Evolutionary conservation across 1,284 basidiomycete genomes (phyloP).

Genomic region (Cryptococcus hybrid): DNA sequence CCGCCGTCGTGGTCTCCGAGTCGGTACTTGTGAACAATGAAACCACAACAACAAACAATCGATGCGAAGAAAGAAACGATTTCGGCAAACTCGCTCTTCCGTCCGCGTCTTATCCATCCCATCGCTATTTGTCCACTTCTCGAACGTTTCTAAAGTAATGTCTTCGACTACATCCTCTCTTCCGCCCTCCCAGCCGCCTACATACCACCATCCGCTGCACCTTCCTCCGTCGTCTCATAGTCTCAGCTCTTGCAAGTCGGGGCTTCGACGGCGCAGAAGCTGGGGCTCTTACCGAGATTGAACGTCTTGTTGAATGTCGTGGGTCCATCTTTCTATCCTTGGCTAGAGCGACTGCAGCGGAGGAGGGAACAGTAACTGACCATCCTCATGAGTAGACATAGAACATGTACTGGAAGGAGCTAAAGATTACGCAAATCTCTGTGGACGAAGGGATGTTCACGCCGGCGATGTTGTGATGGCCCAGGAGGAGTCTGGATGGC

Average conservation of each 20-base stretch:
- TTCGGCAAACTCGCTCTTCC: too few species aligned
- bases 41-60: background rate
- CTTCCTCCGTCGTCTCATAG: constrained; percentile 33
- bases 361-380: too few species aligned
- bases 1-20: too few species aligned
- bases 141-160: background rate
- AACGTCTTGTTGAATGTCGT: constrained; percentile 40
- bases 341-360: too few species aligned
- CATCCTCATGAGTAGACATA: constrained; percentile 25
- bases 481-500: constrained; percentile 24
- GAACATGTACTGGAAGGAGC: constrained; percentile 31
- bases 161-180: constrained; percentile 3
- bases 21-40: background rate
- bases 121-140: background rate
- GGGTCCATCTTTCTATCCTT: constrained; percentile 10
- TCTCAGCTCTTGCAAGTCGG: constrained; percentile 22
- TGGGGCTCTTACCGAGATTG: constrained; percentile 42
- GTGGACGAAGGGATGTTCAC: constrained; percentile 23
- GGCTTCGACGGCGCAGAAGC: constrained; percentile 44
- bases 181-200: constrained; percentile 3
- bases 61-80: background rate
- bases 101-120: too few species aligned
- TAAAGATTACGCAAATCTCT: constrained; percentile 26
- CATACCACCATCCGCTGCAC: constrained; percentile 20
- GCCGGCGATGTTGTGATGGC: constrained; percentile 30